Percentiles rank a stretch among this genome's conserved stretches.
phyloP scores from a whole-genome alignment of 345 rosid species.

The Citrus glauca region DNA sequence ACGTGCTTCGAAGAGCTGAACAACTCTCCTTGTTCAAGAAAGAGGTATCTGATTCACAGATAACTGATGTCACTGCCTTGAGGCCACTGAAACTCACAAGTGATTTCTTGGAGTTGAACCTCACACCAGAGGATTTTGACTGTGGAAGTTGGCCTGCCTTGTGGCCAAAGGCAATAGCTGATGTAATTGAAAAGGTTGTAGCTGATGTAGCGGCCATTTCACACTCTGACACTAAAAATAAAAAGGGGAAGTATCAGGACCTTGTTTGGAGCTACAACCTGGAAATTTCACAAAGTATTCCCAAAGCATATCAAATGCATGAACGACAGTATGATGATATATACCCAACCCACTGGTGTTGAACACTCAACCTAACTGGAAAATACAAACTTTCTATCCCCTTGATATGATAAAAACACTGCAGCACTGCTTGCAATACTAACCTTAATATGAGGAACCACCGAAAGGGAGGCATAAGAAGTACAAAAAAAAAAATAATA shows the following conservation, averaged over 20 bases:
- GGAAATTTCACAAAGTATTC: background rate
- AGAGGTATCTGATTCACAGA: slow-evolving; percentile 47
- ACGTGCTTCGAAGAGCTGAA: slow-evolving; percentile 42
- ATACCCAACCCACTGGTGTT: background rate
- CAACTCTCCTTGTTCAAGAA: slow-evolving; percentile 49
- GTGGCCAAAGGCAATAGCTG: slow-evolving; percentile 42
- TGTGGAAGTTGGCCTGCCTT: slow-evolving; percentile 38
- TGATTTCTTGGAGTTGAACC: slow-evolving; percentile 35
- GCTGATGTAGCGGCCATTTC: slow-evolving; percentile 74
- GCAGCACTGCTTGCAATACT: background rate
- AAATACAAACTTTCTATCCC: too few relatives aligned
- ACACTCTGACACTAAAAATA: slow-evolving; percentile 6
- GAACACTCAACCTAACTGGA: background rate
- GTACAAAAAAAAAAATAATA: background rate
- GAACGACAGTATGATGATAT: background rate
- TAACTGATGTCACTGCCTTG: slow-evolving; percentile 50
- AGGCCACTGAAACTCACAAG: slow-evolving; percentile 53
- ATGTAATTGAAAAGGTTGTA: slow-evolving; percentile 53
- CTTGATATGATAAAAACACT: background rate
- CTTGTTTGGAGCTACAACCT: background rate
- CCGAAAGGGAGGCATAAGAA: background rate
- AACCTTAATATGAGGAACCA: background rate
- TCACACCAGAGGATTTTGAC: slow-evolving; percentile 37
- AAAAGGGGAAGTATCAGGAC: background rate
- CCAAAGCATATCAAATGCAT: background rate